Percentiles rank a stretch among this genome's conserved stretches.
Evolutionary conservation across 176 grass and related monocot species (phyloP).

Genomic region (Puya raimondii): DNA sequence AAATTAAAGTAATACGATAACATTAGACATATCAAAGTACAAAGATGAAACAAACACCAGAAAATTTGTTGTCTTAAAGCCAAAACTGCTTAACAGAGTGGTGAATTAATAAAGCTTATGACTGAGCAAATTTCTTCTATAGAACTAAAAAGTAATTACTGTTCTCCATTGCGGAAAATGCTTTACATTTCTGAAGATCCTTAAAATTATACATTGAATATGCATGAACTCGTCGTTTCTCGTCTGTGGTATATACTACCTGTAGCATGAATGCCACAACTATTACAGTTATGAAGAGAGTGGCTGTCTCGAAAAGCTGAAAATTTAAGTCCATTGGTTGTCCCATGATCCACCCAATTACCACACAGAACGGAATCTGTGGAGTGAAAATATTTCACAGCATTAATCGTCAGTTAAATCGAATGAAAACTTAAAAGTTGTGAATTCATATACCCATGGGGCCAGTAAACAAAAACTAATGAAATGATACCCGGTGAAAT

Average conservation of each 20-base stretch:
- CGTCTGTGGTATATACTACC: conserved; percentile 20
- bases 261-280: conserved; percentile 69
- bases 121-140: no score
- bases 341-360: conserved; percentile 63
- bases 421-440: background rate
- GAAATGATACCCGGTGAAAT: background rate
- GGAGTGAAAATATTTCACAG: background rate
- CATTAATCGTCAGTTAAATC: conserved; percentile 8
- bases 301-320: conserved; percentile 66
- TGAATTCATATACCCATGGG: no score
- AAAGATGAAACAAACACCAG: no score
- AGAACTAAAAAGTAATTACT: no score
- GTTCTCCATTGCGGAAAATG: no score
- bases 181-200: no score
- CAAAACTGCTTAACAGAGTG: no score
- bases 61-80: no score
- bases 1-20: background rate
- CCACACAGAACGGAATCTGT: conserved; percentile 76
- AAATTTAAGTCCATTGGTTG: conserved; percentile 80
- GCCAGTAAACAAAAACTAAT: background rate
- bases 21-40: background rate
- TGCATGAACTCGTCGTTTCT: background rate
- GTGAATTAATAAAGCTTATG: no score
- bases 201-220: background rate
- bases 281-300: conserved; percentile 67